These are phyloP conservation scores for Colletotrichum tanaceti DNA, from an alignment of 2,329 filamentous ascomycete species.

Conservation along the genomic window DNA sequence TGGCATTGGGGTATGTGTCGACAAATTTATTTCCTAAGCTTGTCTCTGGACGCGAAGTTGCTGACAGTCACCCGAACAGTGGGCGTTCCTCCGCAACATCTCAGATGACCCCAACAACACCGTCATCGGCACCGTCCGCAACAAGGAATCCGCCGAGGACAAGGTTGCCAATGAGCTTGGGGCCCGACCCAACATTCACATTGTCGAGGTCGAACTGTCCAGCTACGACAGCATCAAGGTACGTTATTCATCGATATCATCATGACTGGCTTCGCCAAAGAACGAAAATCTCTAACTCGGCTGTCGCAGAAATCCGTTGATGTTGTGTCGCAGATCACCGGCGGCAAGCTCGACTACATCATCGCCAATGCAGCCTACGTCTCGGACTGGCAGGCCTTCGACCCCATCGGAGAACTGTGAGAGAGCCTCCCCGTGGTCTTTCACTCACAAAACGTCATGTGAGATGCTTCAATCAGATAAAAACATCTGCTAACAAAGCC, in stretches of 20 bases:
- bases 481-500: neutral
- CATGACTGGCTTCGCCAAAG: neutral
- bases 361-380: constrained; percentile 62
- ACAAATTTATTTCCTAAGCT: no score
- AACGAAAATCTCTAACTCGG: neutral
- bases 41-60: no score
- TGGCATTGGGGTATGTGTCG: constrained; percentile 11
- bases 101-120: constrained; percentile 54
- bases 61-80: neutral
- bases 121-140: constrained; percentile 60
- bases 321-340: constrained; percentile 49
- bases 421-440: constrained; percentile 41
- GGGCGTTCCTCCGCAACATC: constrained; percentile 46
- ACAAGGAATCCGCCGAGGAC: constrained; percentile 58
- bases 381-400: constrained; percentile 45
- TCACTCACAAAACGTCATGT: no score
- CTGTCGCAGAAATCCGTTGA: constrained; percentile 15
- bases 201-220: constrained; percentile 57
- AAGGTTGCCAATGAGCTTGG: constrained; percentile 56
- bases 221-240: constrained; percentile 54
- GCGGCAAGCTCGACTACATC: constrained; percentile 61
- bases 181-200: constrained; percentile 53
- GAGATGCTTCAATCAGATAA: neutral
- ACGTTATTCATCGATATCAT: neutral
- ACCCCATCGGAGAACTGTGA: constrained; percentile 54